Evolutionary conservation across 179 eudicot genomes (phyloP), one percentile per base, ranked within the genome.

Genomic region (Silene coronaria): DNA sequence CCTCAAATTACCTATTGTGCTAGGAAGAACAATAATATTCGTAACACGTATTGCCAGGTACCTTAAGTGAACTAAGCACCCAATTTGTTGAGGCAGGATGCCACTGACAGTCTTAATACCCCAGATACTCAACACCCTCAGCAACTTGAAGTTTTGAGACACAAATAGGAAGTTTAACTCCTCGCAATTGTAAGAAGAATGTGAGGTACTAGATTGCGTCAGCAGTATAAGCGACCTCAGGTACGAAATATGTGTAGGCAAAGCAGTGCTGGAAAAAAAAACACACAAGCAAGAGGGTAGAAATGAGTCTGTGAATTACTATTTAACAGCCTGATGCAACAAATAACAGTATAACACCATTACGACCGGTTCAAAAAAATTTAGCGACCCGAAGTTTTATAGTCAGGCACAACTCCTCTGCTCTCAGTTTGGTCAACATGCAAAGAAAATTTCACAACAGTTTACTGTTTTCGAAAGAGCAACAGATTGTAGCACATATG

Each of bases 41-140:
- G 93, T 82, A n/a, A 42, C 65, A 24, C 84, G 86, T 58, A 88
- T 60, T 60, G 84, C 86, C 17, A 89, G 80, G 66, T 89, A 85
- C 81, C 91, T 82, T 70, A 90, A 76, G 80, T 84, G 87, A 65
- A 86, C 78, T 66, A 89, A 73, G 14, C 69, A 28, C 24, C 84
- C 82, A 72, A 90, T 75, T 70, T 74, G 73, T 5, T 27, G 23
- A 24, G 96, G 91, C 66, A 90, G 67, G 6, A 67, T 71, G 14
- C 85, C 83, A 57, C 53, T 30, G n/a, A 36, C 27, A n/a, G 72
- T 75, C 55, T 68, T 73, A 58, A 85, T 76, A 6, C 85, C 86
- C 70, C 79, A 80, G 8, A 90, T 72, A 55, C 77, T 79, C 27
- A 90, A 72, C 77, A 89, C 78, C 72, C 85, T 86, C 4, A 90